Evolutionary conservation across 1,139 yeast species (phyloP).

Genomic region (Debaryomycetaceae sp.): DNA sequence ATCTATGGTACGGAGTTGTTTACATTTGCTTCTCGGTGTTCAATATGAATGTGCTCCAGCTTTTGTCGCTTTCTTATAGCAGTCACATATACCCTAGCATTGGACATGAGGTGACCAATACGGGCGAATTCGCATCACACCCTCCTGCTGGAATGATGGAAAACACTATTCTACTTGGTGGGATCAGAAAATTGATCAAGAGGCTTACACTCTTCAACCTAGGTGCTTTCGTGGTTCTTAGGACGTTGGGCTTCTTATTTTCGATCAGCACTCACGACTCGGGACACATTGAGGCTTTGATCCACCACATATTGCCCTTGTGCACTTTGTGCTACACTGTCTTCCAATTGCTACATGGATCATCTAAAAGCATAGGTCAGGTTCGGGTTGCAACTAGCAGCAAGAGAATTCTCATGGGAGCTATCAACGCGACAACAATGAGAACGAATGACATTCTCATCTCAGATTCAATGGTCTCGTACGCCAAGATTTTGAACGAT

Average conservation of each 20-base stretch:
- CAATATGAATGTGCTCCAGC: conserved; percentile 31
- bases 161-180: conserved; percentile 27
- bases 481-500: conserved; percentile 72
- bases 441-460: conserved; percentile 77
- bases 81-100: conserved; percentile 34
- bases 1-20: conserved; percentile 34
- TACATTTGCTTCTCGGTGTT: conserved; percentile 21
- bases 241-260: neutral
- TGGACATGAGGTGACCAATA: conserved; percentile 16
- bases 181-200: conserved; percentile 30
- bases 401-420: conserved; percentile 53
- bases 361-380: conserved; percentile 29
- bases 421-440: conserved; percentile 49
- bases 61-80: conserved; percentile 37
- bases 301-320: conserved; percentile 14
- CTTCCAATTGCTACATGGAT: conserved; percentile 15
- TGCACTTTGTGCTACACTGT: conserved; percentile 15
- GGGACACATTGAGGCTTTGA: neutral
- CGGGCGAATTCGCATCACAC: conserved; percentile 35
- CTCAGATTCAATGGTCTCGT: conserved; percentile 80
- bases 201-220: conserved; percentile 17
- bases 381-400: conserved; percentile 45
- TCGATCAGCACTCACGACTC: neutral
- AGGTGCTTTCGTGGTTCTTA: conserved; percentile 14
- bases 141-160: conserved; percentile 30